These are phyloP conservation scores for Salix koriyanagi DNA, from an alignment of 345 rosid species.

Conservation along the genomic window DNA sequence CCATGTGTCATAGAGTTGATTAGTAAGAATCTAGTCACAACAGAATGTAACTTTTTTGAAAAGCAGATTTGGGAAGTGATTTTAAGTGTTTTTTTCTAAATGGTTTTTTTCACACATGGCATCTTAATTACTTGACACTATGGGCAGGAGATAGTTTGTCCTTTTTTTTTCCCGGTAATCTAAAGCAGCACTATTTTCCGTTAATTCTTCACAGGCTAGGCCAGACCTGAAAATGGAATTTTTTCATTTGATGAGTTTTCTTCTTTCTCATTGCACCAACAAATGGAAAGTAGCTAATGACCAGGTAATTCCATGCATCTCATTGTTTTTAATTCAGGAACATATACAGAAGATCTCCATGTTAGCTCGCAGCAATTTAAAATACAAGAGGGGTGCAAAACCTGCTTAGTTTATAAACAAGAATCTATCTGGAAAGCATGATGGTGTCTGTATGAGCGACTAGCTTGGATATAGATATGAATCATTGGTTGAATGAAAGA, in stretches of 20 bases:
- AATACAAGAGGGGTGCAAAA: neutral
- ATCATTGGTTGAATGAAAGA: too few relatives aligned
- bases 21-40: too few relatives aligned
- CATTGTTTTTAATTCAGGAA: neutral
- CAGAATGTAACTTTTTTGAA: too few relatives aligned
- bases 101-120: too few relatives aligned
- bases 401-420: neutral
- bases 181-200: too few relatives aligned
- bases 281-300: conserved; percentile 62
- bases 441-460: too few relatives aligned
- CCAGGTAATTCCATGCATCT: conserved; percentile 37
- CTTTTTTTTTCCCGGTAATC: neutral
- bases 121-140: too few relatives aligned
- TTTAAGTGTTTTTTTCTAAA: too few relatives aligned
- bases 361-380: neutral
- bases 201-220: conserved; percentile 48
- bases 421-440: too few relatives aligned
- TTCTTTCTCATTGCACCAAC: conserved; percentile 68
- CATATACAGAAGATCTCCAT: neutral
- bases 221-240: conserved; percentile 72
- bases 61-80: too few relatives aligned
- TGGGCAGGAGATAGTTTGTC: neutral
- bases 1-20: too few relatives aligned
- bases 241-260: conserved; percentile 73
- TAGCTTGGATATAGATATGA: too few relatives aligned